Conservation (phyloP, 2,329 filamentous ascomycete genomes). For the Aspergillus vadensis region DNA sequence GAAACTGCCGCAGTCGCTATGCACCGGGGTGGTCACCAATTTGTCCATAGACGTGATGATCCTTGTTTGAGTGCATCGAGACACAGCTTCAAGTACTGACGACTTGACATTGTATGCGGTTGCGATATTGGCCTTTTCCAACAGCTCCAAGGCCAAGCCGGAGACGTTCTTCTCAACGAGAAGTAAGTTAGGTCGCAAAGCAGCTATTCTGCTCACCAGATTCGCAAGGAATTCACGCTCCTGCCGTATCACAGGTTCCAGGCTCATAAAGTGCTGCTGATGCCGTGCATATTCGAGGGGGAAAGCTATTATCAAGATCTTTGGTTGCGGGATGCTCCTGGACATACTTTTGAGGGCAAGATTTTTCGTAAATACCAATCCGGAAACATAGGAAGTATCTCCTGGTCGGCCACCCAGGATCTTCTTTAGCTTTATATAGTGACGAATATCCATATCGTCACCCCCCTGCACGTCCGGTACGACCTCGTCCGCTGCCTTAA, state of each 20-base stretch:
- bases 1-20: conserved; percentile 81
- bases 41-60: conserved; percentile 96
- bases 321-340: conserved; percentile 76
- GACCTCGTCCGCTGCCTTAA: conserved; percentile 91
- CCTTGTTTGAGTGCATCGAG: conserved; percentile 84
- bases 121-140: conserved; percentile 85
- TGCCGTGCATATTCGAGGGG: conserved; percentile 94
- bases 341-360: conserved; percentile 95
- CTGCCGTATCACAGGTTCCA: conserved; percentile 94
- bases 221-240: conserved; percentile 92
- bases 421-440: conserved; percentile 97
- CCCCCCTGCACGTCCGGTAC: conserved; percentile 86
- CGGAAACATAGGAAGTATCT: conserved; percentile 95
- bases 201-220: conserved; percentile 86
- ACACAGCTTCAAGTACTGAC: conserved; percentile 92
- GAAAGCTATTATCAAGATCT: conserved; percentile 91
- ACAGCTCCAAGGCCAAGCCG: conserved; percentile 82
- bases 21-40: conserved; percentile 72
- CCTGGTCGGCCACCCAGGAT: conserved; percentile 86
- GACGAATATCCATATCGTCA: conserved; percentile 94
- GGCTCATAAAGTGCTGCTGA: conserved; percentile 93
- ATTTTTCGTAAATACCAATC: conserved; percentile 96
- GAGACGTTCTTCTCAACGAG: conserved; percentile 94
- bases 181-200: conserved; percentile 79
- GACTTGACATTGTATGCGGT: conserved; percentile 97